phyloP scores from a whole-genome alignment of 805 yeast genomes.

The Sugiyamaella chiloensis region DNA sequence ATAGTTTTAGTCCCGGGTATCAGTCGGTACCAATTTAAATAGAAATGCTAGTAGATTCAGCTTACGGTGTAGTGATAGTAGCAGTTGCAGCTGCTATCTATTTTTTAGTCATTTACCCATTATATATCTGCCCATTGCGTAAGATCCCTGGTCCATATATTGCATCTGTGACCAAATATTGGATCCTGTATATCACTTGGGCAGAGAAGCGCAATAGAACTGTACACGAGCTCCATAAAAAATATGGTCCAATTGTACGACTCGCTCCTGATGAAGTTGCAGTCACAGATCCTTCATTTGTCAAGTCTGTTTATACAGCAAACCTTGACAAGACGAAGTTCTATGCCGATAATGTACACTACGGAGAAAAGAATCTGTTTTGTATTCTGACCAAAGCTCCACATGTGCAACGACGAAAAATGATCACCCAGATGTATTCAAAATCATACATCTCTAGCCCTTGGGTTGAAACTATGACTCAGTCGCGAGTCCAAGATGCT shows the following conservation, averaged over 20 bases:
- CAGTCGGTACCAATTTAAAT: too few species aligned
- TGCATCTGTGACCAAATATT: constrained; percentile 16
- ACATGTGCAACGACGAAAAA: constrained; percentile 45
- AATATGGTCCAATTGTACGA: constrained; percentile 61
- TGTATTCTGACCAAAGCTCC: constrained; percentile 48
- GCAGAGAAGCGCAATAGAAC: constrained; percentile 47
- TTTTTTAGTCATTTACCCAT: background rate
- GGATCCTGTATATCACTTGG: constrained; percentile 43
- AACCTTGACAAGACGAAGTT: constrained; percentile 55
- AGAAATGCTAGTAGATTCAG: too few species aligned
- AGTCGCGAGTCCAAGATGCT: constrained; percentile 34
- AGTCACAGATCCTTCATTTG: constrained; percentile 47
- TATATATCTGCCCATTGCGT: background rate
- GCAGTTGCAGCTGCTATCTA: too few species aligned
- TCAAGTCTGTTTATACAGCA: constrained; percentile 55
- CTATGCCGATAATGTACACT: constrained; percentile 59
- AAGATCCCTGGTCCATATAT: constrained; percentile 23
- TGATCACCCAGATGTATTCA: constrained; percentile 43
- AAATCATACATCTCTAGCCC: constrained; percentile 39
- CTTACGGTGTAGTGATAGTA: too few species aligned
- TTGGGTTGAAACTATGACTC: constrained; percentile 36
- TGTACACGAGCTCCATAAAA: constrained; percentile 49
- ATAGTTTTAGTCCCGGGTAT: too few species aligned
- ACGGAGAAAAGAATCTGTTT: constrained; percentile 57
- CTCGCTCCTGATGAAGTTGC: constrained; percentile 62